These are phyloP conservation scores for Geopyxis carbonaria DNA, from an alignment of 495 filamentous ascomycete genomes.

Conservation along the genomic window DNA sequence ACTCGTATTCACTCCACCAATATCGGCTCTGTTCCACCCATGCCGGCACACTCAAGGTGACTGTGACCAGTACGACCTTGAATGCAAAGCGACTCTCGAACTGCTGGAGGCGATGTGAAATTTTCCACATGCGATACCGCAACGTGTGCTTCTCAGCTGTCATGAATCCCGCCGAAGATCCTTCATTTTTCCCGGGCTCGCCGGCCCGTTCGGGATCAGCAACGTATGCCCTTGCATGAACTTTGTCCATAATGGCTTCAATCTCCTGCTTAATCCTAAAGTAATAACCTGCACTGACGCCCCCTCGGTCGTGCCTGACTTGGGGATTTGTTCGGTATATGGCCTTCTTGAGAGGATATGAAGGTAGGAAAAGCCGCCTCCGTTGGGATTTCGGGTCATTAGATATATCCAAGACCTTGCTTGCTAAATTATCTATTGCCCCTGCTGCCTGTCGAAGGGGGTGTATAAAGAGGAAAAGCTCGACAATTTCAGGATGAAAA, in stretches of 20 bases:
- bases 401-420: slow-evolving; percentile 33
- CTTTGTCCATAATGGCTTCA: slow-evolving; percentile 27
- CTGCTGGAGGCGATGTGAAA: slow-evolving; percentile 37
- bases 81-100: slow-evolving; percentile 42
- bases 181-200: slow-evolving; percentile 18
- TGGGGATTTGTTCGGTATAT: slow-evolving; percentile 37
- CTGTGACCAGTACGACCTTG: slow-evolving; percentile 36
- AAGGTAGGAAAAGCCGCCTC: slow-evolving; percentile 32
- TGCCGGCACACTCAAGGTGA: slow-evolving; percentile 36
- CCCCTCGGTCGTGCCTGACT: slow-evolving; percentile 41
- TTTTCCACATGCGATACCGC: slow-evolving; percentile 32
- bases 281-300: slow-evolving; percentile 37
- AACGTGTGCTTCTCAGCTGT: slow-evolving; percentile 23
- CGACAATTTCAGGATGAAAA: slow-evolving; percentile 32
- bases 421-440: slow-evolving; percentile 29
- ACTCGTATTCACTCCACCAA: slow-evolving; percentile 39
- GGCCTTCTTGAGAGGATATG: slow-evolving; percentile 36
- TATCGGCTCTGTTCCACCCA: slow-evolving; percentile 30
- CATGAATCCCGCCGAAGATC: neutral
- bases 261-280: slow-evolving; percentile 36
- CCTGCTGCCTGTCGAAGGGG: slow-evolving; percentile 37
- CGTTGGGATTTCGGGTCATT: slow-evolving; percentile 17
- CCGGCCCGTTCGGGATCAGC: slow-evolving; percentile 21
- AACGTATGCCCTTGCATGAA: slow-evolving; percentile 26
- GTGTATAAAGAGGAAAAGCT: slow-evolving; percentile 39